Evolutionary conservation across 2,329 filamentous ascomycete species (phyloP), one percentile per base, ranked within the genome.

Genomic region (Cylindrodendrum hubeiense): DNA sequence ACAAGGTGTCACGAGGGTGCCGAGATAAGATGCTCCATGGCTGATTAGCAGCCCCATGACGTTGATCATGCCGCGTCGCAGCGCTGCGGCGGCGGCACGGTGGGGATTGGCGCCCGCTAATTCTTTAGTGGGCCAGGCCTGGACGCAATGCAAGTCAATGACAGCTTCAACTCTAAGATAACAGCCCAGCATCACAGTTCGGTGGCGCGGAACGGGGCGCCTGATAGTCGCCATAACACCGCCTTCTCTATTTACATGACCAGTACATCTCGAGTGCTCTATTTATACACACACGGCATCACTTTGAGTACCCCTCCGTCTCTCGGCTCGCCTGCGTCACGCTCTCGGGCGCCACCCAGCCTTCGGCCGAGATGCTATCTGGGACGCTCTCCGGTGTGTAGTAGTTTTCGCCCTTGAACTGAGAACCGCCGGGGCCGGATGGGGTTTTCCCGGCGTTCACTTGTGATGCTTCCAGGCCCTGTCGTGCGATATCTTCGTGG

Each of bases 301-400:
- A 6, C 37, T 39, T 39, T 17, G n/a, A 39, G 15, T n/a, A 30
- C 3, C 28, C 28, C 28, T 28, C 17, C 13, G 34, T 37, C 34
- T 79, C 77, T 10, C 67, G 67, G 51, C 77, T 77, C 19, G 77
- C 69, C 71, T 85, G 72, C 2, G 77, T 77, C 43, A 82, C 81
- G 34, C 80, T 84, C 49, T 72, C 74, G 0, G 82, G 82, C 10
- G 83, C 72, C 50, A 84, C 70, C 56, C 80, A 0, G n/a, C 80
- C 80, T 74, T 83, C 79, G 1, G 81, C 81, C 2, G 82, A 79
- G 52, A 79, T 79, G 65, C 79, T 80, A 19, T 82, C 82, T 6
- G 81, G 80, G 26, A 83, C 81, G 21, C 72, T 76, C 76, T 84
- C 80, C 1, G 79, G 77, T 2, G 65, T 68, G 62, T 84, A 80